Conservation (phyloP, 164 flowering plant species). For the Nymphaea thermarum region DNA sequence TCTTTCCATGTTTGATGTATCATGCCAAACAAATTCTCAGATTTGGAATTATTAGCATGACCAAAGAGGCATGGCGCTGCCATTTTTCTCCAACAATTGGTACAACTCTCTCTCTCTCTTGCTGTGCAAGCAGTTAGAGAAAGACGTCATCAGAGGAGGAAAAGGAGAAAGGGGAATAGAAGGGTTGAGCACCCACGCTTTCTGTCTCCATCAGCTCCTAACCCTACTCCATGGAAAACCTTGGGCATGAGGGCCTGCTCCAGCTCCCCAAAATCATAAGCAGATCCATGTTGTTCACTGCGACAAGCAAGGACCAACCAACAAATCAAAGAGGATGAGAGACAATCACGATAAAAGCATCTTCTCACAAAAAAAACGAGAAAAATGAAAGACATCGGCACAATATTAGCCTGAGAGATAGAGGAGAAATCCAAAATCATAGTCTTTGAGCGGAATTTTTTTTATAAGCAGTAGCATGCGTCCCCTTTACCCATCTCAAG, state of each 20-base stretch:
- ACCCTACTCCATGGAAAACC: constrained; percentile 44
- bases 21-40: constrained; percentile 45
- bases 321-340: neutral
- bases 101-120: constrained; percentile 16
- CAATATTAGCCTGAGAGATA: too few relatives aligned
- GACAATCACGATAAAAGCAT: too few relatives aligned
- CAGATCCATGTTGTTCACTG: constrained; percentile 69
- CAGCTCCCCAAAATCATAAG: constrained; percentile 88
- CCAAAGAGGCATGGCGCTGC: constrained; percentile 33
- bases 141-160: constrained; percentile 34
- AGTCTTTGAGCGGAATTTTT: too few relatives aligned
- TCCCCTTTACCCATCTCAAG: too few relatives aligned
- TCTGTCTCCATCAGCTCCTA: constrained; percentile 59
- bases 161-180: constrained; percentile 10
- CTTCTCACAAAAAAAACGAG: too few relatives aligned
- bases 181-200: constrained; percentile 21
- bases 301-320: neutral
- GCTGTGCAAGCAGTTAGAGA: neutral
- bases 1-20: constrained; percentile 45
- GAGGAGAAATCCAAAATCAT: too few relatives aligned
- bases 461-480: too few relatives aligned
- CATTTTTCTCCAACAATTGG: constrained; percentile 13
- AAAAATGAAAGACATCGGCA: too few relatives aligned
- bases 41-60: constrained; percentile 46
- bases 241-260: constrained; percentile 67